Percentiles rank a stretch among this genome's conserved stretches.
Evolutionary conservation across 208 protist species (phyloP).

Genomic region (Leishmania braziliensis): DNA sequence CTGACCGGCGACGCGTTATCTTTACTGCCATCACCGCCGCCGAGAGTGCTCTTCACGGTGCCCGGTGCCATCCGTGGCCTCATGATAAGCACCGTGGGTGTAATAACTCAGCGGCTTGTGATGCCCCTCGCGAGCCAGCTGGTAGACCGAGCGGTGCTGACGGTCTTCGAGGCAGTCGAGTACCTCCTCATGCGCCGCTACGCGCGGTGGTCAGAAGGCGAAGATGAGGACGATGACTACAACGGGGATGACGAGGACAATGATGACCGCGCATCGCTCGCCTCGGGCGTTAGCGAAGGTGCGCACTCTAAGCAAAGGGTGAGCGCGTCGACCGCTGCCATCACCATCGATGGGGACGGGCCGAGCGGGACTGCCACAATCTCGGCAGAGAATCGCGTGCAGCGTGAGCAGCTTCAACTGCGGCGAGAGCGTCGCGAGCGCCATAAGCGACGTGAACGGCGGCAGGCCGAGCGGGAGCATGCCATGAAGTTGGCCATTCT

Average conservation of each 20-base stretch:
- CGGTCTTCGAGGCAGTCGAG: conserved; percentile 63
- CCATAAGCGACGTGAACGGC: conserved; percentile 24
- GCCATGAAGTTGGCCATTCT: conserved; percentile 48
- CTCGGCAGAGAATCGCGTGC: conserved; percentile 25
- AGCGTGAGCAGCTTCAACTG: conserved; percentile 23
- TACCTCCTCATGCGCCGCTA: conserved; percentile 84
- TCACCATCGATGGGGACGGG: not conserved
- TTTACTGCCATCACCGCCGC: not conserved
- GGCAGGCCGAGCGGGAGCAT: conserved; percentile 29
- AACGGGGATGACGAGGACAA: conserved; percentile 19
- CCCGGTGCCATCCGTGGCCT: conserved; percentile 39
- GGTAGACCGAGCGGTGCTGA: conserved; percentile 68
- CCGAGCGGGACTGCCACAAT: not conserved
- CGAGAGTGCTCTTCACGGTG: conserved; percentile 39
- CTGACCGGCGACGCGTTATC: not conserved
- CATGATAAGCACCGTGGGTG: conserved; percentile 33
- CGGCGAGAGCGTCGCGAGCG: conserved; percentile 17
- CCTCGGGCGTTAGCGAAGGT: conserved; percentile 17
- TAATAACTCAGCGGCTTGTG: conserved; percentile 54
- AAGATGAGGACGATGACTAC: conserved; percentile 37
- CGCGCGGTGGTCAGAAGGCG: conserved; percentile 39
- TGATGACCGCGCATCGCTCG: conserved; percentile 17
- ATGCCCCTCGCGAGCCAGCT: conserved; percentile 55
- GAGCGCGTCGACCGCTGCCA: not conserved
- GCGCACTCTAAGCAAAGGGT: conserved; percentile 12